A percentile compares a stretch with the other conserved stretches of the same genome.
Evolutionary conservation across 352 stramenopile genomes (phyloP).

Genomic region (Globisporangium acanthophoron): DNA sequence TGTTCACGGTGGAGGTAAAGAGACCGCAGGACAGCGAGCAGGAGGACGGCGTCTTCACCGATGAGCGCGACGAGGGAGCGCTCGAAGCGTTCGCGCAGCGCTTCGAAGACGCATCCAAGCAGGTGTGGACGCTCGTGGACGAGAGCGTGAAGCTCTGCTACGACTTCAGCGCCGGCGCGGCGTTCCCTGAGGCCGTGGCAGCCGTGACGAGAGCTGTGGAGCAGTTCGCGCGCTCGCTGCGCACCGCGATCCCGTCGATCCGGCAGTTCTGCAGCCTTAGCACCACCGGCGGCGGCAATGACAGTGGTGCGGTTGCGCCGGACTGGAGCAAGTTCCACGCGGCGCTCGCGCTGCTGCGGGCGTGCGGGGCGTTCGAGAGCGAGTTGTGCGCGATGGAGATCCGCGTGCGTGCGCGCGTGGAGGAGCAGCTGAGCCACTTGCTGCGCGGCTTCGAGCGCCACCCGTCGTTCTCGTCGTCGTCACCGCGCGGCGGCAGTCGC

Average conservation of each 20-base stretch:
- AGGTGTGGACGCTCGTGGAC: conserved; percentile 38
- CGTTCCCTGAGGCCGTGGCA: conserved; percentile 52
- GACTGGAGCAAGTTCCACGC: conserved; percentile 77
- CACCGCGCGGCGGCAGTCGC: conserved; percentile 19
- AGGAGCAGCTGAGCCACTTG: conserved; percentile 47
- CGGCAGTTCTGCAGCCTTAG: conserved; percentile 23
- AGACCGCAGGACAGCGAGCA: neutral
- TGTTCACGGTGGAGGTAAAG: conserved; percentile 16
- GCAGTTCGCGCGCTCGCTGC: conserved; percentile 40
- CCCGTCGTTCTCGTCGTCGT: conserved; percentile 14
- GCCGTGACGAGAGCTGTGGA: conserved; percentile 34
- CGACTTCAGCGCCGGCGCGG: conserved; percentile 46
- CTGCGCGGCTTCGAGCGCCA: conserved; percentile 12
- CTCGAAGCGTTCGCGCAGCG: conserved; percentile 53
- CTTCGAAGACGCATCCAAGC: conserved; percentile 47
- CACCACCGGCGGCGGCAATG: neutral
- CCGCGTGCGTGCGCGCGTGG: conserved; percentile 44
- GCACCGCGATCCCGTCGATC: conserved; percentile 33
- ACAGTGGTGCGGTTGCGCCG: conserved; percentile 10
- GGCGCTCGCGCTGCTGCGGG: conserved; percentile 52
- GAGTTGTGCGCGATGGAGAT: conserved; percentile 42
- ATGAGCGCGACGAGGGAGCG: conserved; percentile 16
- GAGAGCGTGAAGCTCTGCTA: conserved; percentile 51
- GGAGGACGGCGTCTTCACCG: conserved; percentile 18
- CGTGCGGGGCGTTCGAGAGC: conserved; percentile 45